phyloP scores from a whole-genome alignment of 306 rosid species.

The Prunus padus region DNA sequence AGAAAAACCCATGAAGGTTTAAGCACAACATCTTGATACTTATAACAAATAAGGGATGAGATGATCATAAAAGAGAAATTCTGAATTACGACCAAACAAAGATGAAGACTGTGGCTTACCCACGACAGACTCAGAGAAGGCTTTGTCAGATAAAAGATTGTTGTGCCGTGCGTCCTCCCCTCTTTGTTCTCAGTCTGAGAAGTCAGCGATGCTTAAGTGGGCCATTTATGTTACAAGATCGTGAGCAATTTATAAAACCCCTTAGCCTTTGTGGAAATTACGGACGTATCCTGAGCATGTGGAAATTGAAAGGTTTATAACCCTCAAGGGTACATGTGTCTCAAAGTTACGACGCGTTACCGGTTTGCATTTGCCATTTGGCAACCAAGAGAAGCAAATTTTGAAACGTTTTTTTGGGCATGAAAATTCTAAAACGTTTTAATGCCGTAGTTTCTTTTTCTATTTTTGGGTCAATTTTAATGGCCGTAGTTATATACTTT shows the following conservation, averaged over 20 bases:
- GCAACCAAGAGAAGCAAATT: neutral
- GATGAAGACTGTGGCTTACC: constrained; percentile 6
- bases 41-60: neutral
- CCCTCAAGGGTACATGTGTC: constrained; percentile 2
- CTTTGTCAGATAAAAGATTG: neutral
- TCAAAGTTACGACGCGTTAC: neutral
- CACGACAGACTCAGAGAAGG: constrained; percentile 19
- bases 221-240: neutral
- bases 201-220: neutral
- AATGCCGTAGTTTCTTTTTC: too few relatives aligned
- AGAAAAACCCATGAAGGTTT: neutral
- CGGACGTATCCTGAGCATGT: neutral
- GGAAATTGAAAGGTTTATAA: too few relatives aligned
- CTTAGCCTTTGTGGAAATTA: neutral
- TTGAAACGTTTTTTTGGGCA: too few relatives aligned
- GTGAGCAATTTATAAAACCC: neutral
- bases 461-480: too few relatives aligned
- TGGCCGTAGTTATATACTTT: too few relatives aligned
- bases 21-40: neutral
- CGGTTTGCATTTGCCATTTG: neutral
- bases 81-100: neutral
- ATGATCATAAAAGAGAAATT: neutral
- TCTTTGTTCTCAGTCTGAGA: neutral
- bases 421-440: too few relatives aligned
- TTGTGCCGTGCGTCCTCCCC: neutral